These are phyloP conservation scores for Lachancea dasiensis DNA, from an alignment of 805 yeast genomes.

Conservation along the genomic window DNA sequence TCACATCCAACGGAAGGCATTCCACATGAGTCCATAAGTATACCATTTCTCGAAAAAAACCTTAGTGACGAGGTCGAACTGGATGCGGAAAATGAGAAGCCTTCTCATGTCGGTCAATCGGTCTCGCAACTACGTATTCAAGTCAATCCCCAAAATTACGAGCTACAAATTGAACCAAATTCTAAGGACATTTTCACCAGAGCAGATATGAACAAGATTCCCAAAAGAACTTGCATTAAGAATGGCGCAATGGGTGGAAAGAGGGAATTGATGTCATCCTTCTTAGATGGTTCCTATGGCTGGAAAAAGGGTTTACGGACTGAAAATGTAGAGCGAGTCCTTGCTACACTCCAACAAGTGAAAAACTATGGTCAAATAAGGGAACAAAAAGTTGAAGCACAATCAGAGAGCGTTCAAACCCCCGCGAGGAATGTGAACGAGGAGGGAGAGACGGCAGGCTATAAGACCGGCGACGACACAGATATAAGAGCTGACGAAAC, in stretches of 20 bases:
- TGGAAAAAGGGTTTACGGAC: slow-evolving; percentile 47
- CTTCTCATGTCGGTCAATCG: slow-evolving; percentile 49
- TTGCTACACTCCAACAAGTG: slow-evolving; percentile 20
- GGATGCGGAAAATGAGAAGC: slow-evolving; percentile 28
- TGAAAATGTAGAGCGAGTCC: slow-evolving; percentile 29
- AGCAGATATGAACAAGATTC: slow-evolving; percentile 42
- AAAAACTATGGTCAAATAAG: slow-evolving; percentile 19
- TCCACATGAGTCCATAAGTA: slow-evolving; percentile 61
- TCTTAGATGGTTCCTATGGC: slow-evolving; percentile 49
- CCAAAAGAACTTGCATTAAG: slow-evolving; percentile 19
- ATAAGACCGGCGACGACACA: slow-evolving; percentile 31
- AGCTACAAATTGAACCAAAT: slow-evolving; percentile 71
- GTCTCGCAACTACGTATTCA: slow-evolving; percentile 71
- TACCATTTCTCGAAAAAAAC: slow-evolving; percentile 70
- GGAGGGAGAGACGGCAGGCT: slow-evolving; percentile 15
- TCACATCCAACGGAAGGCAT: slow-evolving; percentile 97
- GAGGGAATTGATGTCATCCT: slow-evolving; percentile 32
- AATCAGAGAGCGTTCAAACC: too few relatives aligned
- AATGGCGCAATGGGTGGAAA: slow-evolving; percentile 32
- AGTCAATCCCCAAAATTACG: slow-evolving; percentile 70
- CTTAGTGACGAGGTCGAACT: slow-evolving; percentile 51
- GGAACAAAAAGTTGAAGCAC: too few relatives aligned
- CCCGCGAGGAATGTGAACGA: slow-evolving; percentile 10
- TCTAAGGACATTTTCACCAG: slow-evolving; percentile 77
- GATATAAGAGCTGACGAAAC: slow-evolving; percentile 33